phyloP scores from a whole-genome alignment of 352 stramenopile genomes.

The Phytophthora pistaciae region DNA sequence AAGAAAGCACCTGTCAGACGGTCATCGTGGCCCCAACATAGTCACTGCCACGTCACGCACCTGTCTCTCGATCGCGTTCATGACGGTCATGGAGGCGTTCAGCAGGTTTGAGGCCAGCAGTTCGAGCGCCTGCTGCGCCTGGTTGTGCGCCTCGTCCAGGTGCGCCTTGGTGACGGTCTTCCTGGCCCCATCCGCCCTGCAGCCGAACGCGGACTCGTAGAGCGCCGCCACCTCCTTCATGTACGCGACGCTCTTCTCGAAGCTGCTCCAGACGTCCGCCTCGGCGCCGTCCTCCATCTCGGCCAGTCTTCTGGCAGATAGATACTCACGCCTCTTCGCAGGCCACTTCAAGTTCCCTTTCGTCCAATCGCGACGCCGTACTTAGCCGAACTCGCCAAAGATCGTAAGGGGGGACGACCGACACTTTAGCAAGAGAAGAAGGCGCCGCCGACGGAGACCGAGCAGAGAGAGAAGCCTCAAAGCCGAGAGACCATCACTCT shows the following conservation, averaged over 20 bases:
- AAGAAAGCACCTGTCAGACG: not conserved
- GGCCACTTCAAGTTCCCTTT: constrained; percentile 23
- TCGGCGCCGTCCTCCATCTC: not conserved
- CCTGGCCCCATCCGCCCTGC: constrained; percentile 4
- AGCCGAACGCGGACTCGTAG: constrained; percentile 59
- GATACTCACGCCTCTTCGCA: not conserved
- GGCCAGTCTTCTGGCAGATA: no score
- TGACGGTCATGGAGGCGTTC: constrained; percentile 50
- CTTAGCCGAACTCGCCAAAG: constrained; percentile 24
- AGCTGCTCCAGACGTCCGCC: constrained; percentile 52
- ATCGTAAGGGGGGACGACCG: constrained; percentile 27
- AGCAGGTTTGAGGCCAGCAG: constrained; percentile 70
- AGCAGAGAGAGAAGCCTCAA: no score
- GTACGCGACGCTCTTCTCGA: constrained; percentile 66
- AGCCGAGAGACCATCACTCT: constrained; percentile 37
- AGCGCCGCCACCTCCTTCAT: constrained; percentile 55
- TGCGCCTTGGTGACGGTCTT: constrained; percentile 48
- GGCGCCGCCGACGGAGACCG: constrained; percentile 2
- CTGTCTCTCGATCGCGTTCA: constrained; percentile 51
- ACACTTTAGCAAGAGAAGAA: constrained; percentile 8
- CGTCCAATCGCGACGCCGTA: constrained; percentile 14
- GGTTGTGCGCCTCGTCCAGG: constrained; percentile 52
- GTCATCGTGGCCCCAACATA: not conserved
- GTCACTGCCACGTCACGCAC: constrained; percentile 9
- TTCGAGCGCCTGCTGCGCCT: constrained; percentile 62